Conservation (phyloP, 108 stramenopile genomes). For the Nitzschia sp. region DNA sequence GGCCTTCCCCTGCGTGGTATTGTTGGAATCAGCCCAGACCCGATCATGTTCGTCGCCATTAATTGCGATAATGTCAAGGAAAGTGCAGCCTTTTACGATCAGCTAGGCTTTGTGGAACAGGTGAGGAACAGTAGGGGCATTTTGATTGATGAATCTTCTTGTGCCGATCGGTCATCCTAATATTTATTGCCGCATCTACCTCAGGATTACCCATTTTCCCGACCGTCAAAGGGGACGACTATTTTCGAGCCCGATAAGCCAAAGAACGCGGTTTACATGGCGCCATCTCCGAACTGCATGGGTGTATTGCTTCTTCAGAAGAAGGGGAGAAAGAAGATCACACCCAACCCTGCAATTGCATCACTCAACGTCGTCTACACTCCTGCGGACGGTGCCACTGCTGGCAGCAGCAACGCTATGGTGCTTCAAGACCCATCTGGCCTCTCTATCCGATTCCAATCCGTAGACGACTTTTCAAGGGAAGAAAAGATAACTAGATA, state of each 20-base stretch:
- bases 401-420: conserved; percentile 20
- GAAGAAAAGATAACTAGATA: conserved; percentile 54
- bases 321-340: conserved; percentile 37
- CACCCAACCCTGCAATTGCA: conserved; percentile 56
- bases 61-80: conserved; percentile 68
- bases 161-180: too few species aligned
- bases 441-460: conserved; percentile 54
- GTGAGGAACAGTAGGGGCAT: conserved; percentile 5
- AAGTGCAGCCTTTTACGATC: conserved; percentile 70
- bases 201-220: conserved; percentile 71
- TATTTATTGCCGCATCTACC: too few species aligned
- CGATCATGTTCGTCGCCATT: conserved; percentile 86
- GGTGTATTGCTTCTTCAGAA: conserved; percentile 75
- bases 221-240: conserved; percentile 71
- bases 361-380: conserved; percentile 80
- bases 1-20: conserved; percentile 82
- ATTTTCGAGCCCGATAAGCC: conserved; percentile 86
- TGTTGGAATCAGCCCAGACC: conserved; percentile 81
- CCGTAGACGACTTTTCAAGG: conserved; percentile 47
- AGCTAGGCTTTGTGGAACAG: conserved; percentile 75
- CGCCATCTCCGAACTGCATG: conserved; percentile 80
- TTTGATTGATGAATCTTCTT: not conserved
- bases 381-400: conserved; percentile 31
- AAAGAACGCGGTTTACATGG: conserved; percentile 68
- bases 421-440: conserved; percentile 63